phyloP scores from a whole-genome alignment of 495 filamentous ascomycete genomes.

The Pseudomonodictys pantanalensis region DNA sequence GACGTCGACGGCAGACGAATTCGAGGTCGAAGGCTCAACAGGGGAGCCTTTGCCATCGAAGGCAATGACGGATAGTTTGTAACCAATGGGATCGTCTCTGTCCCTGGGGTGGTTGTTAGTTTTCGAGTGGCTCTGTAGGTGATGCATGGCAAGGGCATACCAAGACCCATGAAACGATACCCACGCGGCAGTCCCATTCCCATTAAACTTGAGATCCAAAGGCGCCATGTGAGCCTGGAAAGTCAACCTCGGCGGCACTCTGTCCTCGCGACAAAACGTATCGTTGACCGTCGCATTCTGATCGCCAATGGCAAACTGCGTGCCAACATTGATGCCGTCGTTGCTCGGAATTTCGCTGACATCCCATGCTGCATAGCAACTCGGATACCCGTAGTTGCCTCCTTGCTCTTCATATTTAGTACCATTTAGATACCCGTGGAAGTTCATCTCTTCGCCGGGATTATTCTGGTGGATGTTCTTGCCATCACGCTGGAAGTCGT shows the following conservation, averaged over 20 bases:
- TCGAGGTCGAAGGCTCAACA: conserved; percentile 42
- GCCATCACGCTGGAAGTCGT: conserved; percentile 56
- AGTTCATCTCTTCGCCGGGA: conserved; percentile 74
- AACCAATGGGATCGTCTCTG: conserved; percentile 46
- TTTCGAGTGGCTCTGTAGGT: neutral
- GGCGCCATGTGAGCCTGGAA: conserved; percentile 44
- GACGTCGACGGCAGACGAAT: conserved; percentile 45
- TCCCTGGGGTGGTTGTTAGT: conserved; percentile 38
- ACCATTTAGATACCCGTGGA: conserved; percentile 58
- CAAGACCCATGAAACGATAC: conserved; percentile 45
- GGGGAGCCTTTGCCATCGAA: conserved; percentile 48
- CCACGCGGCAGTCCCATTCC: conserved; percentile 41
- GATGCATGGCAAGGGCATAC: conserved; percentile 30
- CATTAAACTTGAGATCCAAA: conserved; percentile 43
- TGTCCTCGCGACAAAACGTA: conserved; percentile 33
- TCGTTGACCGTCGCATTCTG: conserved; percentile 41
- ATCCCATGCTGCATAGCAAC: conserved; percentile 64
- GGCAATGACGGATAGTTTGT: conserved; percentile 47
- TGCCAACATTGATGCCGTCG: conserved; percentile 46
- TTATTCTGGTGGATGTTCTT: conserved; percentile 66
- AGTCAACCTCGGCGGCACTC: conserved; percentile 34
- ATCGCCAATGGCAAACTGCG: conserved; percentile 49
- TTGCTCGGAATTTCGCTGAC: conserved; percentile 49
- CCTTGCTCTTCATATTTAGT: conserved; percentile 45
- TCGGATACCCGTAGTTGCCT: conserved; percentile 66